Conservation (phyloP, 345 rosid species). For the Citrus glauca region DNA sequence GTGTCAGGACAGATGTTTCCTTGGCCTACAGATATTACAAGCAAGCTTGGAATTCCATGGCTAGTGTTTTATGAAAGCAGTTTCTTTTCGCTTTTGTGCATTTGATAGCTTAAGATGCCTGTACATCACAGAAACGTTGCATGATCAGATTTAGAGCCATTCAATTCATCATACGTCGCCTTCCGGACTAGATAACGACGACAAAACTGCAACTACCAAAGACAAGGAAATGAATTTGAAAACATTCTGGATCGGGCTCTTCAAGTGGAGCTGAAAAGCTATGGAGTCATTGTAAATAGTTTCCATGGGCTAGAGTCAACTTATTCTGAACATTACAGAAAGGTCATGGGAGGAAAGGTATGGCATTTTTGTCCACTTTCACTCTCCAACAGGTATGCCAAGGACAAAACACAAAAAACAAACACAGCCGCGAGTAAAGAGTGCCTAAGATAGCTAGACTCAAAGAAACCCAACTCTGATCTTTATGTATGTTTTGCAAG, state of each 20-base stretch:
- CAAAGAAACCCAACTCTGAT: constrained; percentile 30
- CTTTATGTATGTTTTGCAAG: constrained; percentile 47
- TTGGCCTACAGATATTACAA: too few relatives aligned
- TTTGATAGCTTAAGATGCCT: too few relatives aligned
- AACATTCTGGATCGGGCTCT: too few relatives aligned
- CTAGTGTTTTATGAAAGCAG: constrained; percentile 33
- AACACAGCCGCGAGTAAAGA: constrained; percentile 28
- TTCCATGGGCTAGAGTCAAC: constrained; percentile 24
- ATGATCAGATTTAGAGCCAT: constrained; percentile 24
- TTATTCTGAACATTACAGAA: constrained; percentile 19
- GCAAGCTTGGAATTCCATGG: constrained; percentile 32
- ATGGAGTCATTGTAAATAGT: constrained; percentile 16
- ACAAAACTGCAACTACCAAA: background rate
- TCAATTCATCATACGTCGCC: background rate
- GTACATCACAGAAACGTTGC: too few relatives aligned
- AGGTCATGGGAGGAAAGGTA: constrained; percentile 9
- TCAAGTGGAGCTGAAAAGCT: constrained; percentile 5
- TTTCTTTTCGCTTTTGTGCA: constrained; percentile 18
- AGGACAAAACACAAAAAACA: constrained; percentile 33
- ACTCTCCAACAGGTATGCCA: constrained; percentile 13
- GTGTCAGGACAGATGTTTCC: background rate
- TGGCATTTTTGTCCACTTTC: constrained; percentile 45
- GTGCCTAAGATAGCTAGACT: constrained; percentile 38
- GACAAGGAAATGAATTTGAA: too few relatives aligned
- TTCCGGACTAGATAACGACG: background rate